Evolutionary conservation across 1,284 basidiomycete genomes (phyloP).

Genomic region (Ustilago bromivora): DNA sequence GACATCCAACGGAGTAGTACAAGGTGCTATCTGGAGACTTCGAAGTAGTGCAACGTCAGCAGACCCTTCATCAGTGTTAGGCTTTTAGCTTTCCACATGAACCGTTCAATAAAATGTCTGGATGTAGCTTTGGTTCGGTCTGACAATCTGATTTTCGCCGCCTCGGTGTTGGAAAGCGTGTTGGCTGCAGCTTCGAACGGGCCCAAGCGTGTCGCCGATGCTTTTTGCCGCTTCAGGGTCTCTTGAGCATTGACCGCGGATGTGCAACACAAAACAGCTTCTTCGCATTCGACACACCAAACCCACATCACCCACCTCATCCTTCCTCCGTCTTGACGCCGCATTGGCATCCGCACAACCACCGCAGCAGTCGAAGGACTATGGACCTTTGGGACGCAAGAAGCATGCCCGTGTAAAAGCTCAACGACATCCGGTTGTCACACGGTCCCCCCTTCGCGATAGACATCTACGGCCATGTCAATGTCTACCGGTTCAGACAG

Average conservation of each 20-base stretch:
- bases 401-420: neutral
- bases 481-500: neutral
- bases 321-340: neutral
- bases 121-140: neutral
- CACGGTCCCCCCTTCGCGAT: too few species aligned
- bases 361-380: neutral
- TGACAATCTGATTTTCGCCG: neutral
- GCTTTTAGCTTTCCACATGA: neutral
- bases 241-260: neutral
- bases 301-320: neutral
- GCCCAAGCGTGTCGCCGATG: slow-evolving; percentile 4
- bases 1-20: too few species aligned
- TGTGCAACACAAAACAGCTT: neutral
- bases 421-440: neutral
- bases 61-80: neutral
- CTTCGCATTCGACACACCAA: slow-evolving; percentile 18
- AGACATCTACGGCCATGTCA: slow-evolving; percentile 14
- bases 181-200: slow-evolving; percentile 9
- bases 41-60: too few species aligned
- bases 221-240: slow-evolving; percentile 16
- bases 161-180: slow-evolving; percentile 22
- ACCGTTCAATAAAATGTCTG: neutral
- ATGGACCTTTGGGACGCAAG: too few species aligned
- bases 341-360: neutral
- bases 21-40: too few species aligned